Base-by-base conservation (phyloP, 306 rosid species). In the Parietaria judaica region DNA sequence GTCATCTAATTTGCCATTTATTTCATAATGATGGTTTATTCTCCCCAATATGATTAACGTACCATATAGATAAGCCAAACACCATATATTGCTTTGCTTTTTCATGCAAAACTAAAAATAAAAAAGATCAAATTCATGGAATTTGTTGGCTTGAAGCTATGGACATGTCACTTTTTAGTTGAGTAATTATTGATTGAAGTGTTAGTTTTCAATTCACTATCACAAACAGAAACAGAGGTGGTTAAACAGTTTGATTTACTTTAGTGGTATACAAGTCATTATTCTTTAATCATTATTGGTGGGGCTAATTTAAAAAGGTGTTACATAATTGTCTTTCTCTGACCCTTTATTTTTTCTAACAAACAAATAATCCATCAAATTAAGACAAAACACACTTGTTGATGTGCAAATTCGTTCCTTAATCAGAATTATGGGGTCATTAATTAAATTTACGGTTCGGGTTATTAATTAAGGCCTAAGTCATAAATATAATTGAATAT, bases 151-250 rank as follows among this genome's bases (percentile, higher is more conserved):
- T 52, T 52, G 16, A 52, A 52, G 31, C 56, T 31, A 52, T 52
- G 4, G 56, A 52, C 56, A 52, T 14, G 56, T 52, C 31, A 52
- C 56, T 52, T 52, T 52, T 52, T 52, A 52, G 56, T 52, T 52
- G 56, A 52, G 17, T 3, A 52, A 52, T 7, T 52, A 52, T 52
- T n/a, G 31, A 52, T n/a, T 15, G 4, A 31, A n/a, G 35, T 52
- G 17, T 52, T 49, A 52, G 56, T 52, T 52, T 52, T 52, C 56
- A 15, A 49, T 52, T 52, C 56, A 41, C 17, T 52, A 52, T 52
- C 23, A 52, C 7, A 14, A 3, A 52, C 7, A 52, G 56, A 14
- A 3, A 52, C 7, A 52, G 56, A 14, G 23, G 31, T 52, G 23
- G 31, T 52, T 52, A 17, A 52, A 52, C 31, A 52, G 17, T 52